phyloP scores from a whole-genome alignment of 345 rosid species.

The Streptanthus diversifolius region DNA sequence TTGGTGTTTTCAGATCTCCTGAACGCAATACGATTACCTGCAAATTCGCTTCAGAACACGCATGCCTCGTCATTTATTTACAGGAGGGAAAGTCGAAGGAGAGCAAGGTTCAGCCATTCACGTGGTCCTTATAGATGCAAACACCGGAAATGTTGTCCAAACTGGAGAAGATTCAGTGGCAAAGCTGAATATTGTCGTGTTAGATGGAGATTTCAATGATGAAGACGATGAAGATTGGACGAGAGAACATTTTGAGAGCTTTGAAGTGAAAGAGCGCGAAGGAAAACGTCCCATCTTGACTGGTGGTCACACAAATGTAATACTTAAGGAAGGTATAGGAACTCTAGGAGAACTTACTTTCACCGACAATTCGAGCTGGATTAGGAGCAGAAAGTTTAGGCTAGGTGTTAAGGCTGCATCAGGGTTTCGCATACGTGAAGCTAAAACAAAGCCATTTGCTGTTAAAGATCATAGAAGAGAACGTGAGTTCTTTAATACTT shows the following conservation, averaged over 20 bases:
- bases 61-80: slow-evolving; percentile 90
- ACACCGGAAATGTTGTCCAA: slow-evolving; percentile 57
- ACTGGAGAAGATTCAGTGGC: slow-evolving; percentile 61
- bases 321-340: slow-evolving; percentile 82
- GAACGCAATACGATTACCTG: slow-evolving; percentile 48
- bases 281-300: slow-evolving; percentile 87
- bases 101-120: slow-evolving; percentile 82
- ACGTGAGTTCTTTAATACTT: slow-evolving; percentile 45
- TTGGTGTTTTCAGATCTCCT: slow-evolving; percentile 42
- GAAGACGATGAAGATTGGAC: slow-evolving; percentile 67
- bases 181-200: slow-evolving; percentile 69
- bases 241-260: slow-evolving; percentile 65
- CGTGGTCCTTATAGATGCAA: slow-evolving; percentile 57
- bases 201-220: slow-evolving; percentile 83
- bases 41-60: slow-evolving; percentile 78
- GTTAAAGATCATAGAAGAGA: slow-evolving; percentile 98
- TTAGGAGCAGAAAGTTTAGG: slow-evolving; percentile 92
- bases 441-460: slow-evolving; percentile 81
- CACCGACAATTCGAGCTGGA: slow-evolving; percentile 97
- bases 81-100: slow-evolving; percentile 90
- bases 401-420: slow-evolving; percentile 68
- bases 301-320: slow-evolving; percentile 75
- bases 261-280: slow-evolving; percentile 76
- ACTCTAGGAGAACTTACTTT: slow-evolving; percentile 82
- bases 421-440: slow-evolving; percentile 62